phyloP scores from a whole-genome alignment of 441 rosid genomes.

The Gossypium schwendimanii region DNA sequence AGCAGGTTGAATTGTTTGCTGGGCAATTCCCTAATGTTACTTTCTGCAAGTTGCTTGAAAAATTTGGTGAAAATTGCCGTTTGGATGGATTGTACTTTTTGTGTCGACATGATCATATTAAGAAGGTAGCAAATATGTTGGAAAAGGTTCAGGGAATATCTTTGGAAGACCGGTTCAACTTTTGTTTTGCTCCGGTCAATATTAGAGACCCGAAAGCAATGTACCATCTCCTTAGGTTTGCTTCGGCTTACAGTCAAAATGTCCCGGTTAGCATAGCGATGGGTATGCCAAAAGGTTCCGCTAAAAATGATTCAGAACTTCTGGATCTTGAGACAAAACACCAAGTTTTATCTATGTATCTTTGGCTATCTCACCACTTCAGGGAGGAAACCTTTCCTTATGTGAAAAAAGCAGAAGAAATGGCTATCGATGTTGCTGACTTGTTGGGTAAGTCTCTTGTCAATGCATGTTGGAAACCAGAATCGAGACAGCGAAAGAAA shows the following conservation, averaged over 20 bases:
- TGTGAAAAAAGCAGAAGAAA: conserved; percentile 65
- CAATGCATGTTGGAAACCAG: conserved; percentile 74
- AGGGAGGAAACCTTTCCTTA: conserved; percentile 66
- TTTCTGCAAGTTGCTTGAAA: conserved; percentile 71
- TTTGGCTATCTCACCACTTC: conserved; percentile 91
- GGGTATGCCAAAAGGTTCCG: conserved; percentile 89
- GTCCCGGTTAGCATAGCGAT: conserved; percentile 69
- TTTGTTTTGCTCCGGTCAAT: conserved; percentile 94
- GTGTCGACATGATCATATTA: conserved; percentile 74
- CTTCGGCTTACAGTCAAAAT: conserved; percentile 57
- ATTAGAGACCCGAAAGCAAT: conserved; percentile 83
- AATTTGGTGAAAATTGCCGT: conserved; percentile 70
- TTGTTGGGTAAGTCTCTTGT: conserved; percentile 74
- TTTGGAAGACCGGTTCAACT: conserved; percentile 82
- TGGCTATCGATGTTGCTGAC: conserved; percentile 72
- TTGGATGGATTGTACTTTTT: conserved; percentile 82
- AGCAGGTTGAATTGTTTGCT: conserved; percentile 89
- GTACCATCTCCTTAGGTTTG: conserved; percentile 76
- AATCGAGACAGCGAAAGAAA: conserved; percentile 43
- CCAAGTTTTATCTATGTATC: conserved; percentile 80
- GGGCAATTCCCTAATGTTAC: conserved; percentile 50
- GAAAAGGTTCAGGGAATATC: conserved; percentile 73
- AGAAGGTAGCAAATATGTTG: conserved; percentile 92
- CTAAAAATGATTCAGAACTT: conserved; percentile 71
- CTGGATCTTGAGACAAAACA: conserved; percentile 80